Evolutionary conservation across 192 early-diverging fungal species (phyloP), one percentile per base, ranked within the genome.

Genomic region (Dimargaris verticillata): DNA sequence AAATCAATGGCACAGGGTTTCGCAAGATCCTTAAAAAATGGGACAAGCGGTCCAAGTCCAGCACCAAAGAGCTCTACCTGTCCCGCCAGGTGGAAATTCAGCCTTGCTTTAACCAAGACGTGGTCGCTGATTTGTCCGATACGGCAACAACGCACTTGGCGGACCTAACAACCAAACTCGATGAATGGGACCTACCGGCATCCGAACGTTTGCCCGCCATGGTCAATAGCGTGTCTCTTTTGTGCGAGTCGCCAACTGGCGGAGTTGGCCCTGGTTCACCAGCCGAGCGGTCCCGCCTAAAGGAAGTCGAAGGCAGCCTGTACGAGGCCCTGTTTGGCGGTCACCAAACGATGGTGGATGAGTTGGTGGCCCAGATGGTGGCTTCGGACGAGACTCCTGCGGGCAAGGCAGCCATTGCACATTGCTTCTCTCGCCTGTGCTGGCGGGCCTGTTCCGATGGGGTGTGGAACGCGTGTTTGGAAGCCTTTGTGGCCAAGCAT

Each of bases 11-110:
- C 29, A 89, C 87, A 20, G 96, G 95, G 29, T 99, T 99, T 68
- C 75, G 94, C 33, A 99, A 99, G 79, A 99, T 99, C 52, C 67
- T 99, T 54, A 99, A 99, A 69, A 99, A 99, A 72, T 99, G 92
- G 92, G 96, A 99, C 81, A 99, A 99, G 76, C 82, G 96, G 33
- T 88, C 89, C 52, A 97, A 97, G 71, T 89, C 91, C 3, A 88
- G 84, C 53, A 99, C 92, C 26, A 99, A 96, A 65, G 96, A 99
- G 67, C 80, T 99, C 41, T 99, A 97, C 64, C 80, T 99, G 12
- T 86, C 91, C 2, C 85, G 96, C 13, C 96, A 99, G 68, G 83
- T 99, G 42, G 96, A 99, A 57, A 87, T 97, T 20, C 94, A 96
- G 69, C 96, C 93, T 1, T 93, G 89, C 68, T 99, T 99, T 70